Evolutionary conservation across 805 yeast genomes (phyloP), one percentile per base, ranked within the genome.

Genomic region (Starmerella bacillaris): DNA sequence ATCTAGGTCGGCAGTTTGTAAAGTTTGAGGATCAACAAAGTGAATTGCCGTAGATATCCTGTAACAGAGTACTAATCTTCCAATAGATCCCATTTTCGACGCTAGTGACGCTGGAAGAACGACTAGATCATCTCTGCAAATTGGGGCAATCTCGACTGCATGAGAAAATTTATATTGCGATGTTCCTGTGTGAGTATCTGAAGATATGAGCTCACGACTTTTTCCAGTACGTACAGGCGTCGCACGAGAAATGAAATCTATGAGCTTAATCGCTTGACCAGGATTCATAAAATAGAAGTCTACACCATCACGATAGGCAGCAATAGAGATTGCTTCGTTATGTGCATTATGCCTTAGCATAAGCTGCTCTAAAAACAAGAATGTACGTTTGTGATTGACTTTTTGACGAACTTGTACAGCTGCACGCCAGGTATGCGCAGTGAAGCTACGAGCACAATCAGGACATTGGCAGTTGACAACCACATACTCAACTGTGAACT

Each of bases 381-480:
- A 84, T 6, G 96, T 84, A 64, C 94, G 74, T 61, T 84, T 84
- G 58, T 84, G 96, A 17, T 79, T 70, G 27, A 84, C 96, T 55
- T 84, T 84, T 57, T 84, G 96, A 67, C 96, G 77, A 49, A 84
- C 74, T 60, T 84, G 96, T 21, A 84, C 92, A n/a, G 84, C 68
- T 12, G 94, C 92, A 59, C 86, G 75, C 96, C 96, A 84, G 11
- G 94, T 83, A 55, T 84, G 79, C 17, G 84, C 75, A 17, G 96
- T 84, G 52, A 74, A 84, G 1, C 89, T 75, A 54, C 79, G 82
- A 36, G 94, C 94, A 72, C 96, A 84, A 63, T 84, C 96, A 4
- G 94, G 72, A 66, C 96, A 84, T 62, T 84, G 96, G 78, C 80
- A 79, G 21, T 94, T 93, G 45, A 79, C 65, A 34, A 83, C 95